These are phyloP conservation scores for Oldenlandia corymbosa DNA, from an alignment of 257 asterid species.

Conservation along the genomic window DNA sequence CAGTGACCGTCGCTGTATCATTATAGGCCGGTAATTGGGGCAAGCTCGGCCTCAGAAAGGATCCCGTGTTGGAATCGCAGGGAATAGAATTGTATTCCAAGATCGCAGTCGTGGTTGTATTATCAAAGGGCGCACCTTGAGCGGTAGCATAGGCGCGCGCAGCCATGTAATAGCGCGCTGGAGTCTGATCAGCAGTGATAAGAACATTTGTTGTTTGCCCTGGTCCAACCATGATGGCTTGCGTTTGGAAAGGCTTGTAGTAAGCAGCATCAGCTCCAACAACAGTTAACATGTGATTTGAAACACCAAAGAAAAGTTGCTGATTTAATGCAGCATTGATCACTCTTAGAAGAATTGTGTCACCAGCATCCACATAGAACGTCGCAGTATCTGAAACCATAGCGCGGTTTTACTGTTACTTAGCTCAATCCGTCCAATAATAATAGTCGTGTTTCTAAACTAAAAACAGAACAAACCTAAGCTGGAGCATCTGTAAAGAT, in stretches of 20 bases:
- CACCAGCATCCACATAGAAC: conserved; percentile 41
- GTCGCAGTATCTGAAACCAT: conserved; percentile 44
- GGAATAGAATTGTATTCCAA: conserved; percentile 35
- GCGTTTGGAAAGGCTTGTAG: conserved; percentile 47
- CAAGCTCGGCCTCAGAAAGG: conserved; percentile 22
- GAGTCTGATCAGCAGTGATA: conserved; percentile 44
- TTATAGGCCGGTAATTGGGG: conserved; percentile 56
- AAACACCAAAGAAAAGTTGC: conserved; percentile 51
- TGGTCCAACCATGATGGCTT: conserved; percentile 58
- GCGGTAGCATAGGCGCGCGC: conserved; percentile 47
- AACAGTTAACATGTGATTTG: conserved; percentile 56
- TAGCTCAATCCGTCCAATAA: too few species aligned
- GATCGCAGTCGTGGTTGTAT: conserved; percentile 63
- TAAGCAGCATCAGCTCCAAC: conserved; percentile 55
- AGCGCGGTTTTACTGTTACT: too few species aligned
- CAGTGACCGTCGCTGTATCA: conserved; percentile 39
- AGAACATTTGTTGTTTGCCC: conserved; percentile 64
- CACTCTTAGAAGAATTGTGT: conserved; percentile 44
- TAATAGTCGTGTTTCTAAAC: too few species aligned
- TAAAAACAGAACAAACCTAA: conserved; percentile 22
- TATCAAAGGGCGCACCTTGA: conserved; percentile 43
- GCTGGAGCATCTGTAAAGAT: conserved; percentile 47
- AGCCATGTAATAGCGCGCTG: conserved; percentile 50
- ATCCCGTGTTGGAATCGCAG: neutral
- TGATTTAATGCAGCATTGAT: conserved; percentile 74